A percentile compares a stretch with the other conserved stretches of the same genome.
Conservation (phyloP, 129 eudicot species). For the Flaveria linearis region DNA sequence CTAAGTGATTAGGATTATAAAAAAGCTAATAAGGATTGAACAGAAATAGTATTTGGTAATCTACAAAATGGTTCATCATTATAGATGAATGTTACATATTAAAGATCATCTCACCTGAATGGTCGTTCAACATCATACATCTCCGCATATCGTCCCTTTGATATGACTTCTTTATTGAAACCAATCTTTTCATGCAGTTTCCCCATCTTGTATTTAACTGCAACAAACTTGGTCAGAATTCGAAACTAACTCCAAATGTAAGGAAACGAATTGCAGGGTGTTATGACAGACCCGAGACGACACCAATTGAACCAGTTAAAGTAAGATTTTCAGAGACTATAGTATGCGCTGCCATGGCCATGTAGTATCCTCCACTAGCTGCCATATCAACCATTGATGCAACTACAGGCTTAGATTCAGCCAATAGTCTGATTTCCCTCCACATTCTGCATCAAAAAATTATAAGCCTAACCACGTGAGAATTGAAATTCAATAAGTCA, state of each 20-base stretch:
- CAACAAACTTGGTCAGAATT: neutral
- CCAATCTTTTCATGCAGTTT: constrained; percentile 81
- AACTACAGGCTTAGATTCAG: constrained; percentile 70
- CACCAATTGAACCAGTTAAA: constrained; percentile 89
- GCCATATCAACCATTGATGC: constrained; percentile 96
- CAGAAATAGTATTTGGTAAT: neutral
- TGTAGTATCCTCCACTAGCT: constrained; percentile 96
- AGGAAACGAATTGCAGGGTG: neutral
- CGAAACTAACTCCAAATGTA: neutral
- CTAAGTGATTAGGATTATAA: neutral
- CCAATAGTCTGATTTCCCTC: constrained; percentile 84
- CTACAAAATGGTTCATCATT: neutral
- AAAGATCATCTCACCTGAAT: constrained; percentile 54
- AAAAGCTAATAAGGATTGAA: neutral
- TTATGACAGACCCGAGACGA: constrained; percentile 52
- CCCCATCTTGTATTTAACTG: constrained; percentile 69
- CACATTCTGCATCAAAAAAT: constrained; percentile 61
- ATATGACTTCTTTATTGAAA: constrained; percentile 78
- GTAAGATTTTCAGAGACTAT: constrained; percentile 76
- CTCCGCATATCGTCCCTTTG: constrained; percentile 87
- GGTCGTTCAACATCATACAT: constrained; percentile 70
- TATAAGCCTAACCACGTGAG: neutral
- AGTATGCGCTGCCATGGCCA: constrained; percentile 86
- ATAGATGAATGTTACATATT: neutral
- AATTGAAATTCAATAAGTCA: neutral